A percentile compares a stretch with the other conserved stretches of the same genome.
Evolutionary conservation across 176 grass and related monocot genomes (phyloP).

Genomic region (Eleusine coracana): DNA sequence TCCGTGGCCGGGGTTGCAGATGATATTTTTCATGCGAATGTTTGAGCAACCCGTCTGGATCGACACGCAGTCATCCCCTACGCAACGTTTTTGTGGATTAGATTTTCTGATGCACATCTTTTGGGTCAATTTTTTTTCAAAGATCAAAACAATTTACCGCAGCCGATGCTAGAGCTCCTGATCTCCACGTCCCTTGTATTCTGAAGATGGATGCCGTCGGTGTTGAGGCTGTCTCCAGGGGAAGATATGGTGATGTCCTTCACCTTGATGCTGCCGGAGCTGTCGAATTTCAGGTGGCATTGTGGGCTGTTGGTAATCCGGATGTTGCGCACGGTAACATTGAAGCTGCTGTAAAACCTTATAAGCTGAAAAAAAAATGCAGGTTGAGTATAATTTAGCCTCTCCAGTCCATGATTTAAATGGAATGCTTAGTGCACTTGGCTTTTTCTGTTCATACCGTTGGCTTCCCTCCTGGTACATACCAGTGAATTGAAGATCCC

Average conservation of each 20-base stretch:
- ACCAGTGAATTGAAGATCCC: constrained; percentile 4
- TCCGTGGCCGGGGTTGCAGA: constrained; percentile 74
- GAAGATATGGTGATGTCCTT: constrained; percentile 74
- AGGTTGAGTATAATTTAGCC: not conserved
- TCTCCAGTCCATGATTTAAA: not conserved
- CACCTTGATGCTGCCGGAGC: constrained; percentile 59
- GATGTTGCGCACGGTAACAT: constrained; percentile 51
- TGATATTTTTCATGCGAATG: constrained; percentile 63
- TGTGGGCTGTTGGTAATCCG: constrained; percentile 62
- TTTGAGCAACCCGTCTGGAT: constrained; percentile 83
- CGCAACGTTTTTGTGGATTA: not conserved
- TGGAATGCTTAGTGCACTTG: not conserved
- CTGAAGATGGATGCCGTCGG: constrained; percentile 85
- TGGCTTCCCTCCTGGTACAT: constrained; percentile 40
- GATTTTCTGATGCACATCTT: not conserved
- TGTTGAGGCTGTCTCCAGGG: constrained; percentile 54
- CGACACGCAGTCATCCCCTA: constrained; percentile 82
- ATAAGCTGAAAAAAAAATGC: constrained; percentile 33
- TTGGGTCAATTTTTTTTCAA: not conserved
- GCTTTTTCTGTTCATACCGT: constrained; percentile 40
- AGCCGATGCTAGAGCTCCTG: constrained; percentile 62
- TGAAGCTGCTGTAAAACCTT: constrained; percentile 73
- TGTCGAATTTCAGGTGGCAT: constrained; percentile 87
- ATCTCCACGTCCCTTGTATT: constrained; percentile 69
- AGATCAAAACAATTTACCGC: constrained; percentile 44